These are phyloP conservation scores for Rhododendron molle DNA, from an alignment of 148 eudicot species.

Conservation along the genomic window DNA sequence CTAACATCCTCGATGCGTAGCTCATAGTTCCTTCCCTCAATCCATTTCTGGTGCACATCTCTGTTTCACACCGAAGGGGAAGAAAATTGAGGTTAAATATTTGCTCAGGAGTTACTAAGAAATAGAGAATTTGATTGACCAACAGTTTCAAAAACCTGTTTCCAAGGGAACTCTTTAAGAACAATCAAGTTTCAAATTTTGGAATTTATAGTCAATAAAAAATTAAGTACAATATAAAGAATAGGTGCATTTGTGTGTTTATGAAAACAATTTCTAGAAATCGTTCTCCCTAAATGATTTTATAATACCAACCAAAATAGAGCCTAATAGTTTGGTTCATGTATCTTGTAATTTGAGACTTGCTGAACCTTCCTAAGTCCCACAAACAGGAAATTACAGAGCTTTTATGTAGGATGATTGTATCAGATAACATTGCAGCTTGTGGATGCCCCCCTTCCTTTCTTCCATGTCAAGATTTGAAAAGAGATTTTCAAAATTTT, in stretches of 20 bases:
- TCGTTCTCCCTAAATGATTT: neutral
- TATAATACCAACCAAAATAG: neutral
- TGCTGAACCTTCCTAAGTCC: slow-evolving; percentile 40
- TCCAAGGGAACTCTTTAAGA: neutral
- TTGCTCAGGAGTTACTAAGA: neutral
- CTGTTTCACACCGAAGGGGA: slow-evolving; percentile 35
- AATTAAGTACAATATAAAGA: neutral
- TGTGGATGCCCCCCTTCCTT: slow-evolving; percentile 44
- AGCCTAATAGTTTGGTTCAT: slow-evolving; percentile 5
- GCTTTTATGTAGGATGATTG: slow-evolving; percentile 67
- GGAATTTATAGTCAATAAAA: neutral
- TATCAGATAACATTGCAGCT: slow-evolving; percentile 70
- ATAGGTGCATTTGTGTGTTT: neutral
- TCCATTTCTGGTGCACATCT: slow-evolving; percentile 99
- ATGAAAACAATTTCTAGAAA: neutral
- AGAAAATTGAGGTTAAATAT: neutral
- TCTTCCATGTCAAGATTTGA: slow-evolving; percentile 23
- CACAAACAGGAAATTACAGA: slow-evolving; percentile 68
- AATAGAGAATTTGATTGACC: neutral
- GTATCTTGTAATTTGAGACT: slow-evolving; percentile 62
- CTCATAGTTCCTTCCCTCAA: slow-evolving; percentile 96
- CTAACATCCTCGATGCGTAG: slow-evolving; percentile 95
- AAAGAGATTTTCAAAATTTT: neutral
- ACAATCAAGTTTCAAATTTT: neutral
- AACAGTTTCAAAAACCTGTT: neutral